These are phyloP conservation scores for Metroxylon sagu DNA, from an alignment of 176 grass and related monocot species.

Conservation along the genomic window DNA sequence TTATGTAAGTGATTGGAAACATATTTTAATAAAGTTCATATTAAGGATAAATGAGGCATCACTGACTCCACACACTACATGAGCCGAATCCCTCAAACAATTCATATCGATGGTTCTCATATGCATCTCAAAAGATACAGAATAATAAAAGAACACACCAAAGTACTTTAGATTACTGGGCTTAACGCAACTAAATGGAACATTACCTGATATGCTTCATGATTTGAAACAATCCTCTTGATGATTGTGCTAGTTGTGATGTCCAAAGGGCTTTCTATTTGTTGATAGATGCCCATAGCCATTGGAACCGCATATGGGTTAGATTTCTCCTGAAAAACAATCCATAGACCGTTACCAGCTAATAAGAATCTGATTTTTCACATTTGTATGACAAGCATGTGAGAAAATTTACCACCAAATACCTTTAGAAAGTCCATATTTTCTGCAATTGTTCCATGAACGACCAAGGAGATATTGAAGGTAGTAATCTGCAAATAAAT, in stretches of 20 bases:
- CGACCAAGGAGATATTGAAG: slow-evolving; percentile 4
- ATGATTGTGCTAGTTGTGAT: slow-evolving; percentile 4
- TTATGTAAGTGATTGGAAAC: too few species aligned
- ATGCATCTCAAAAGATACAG: too few species aligned
- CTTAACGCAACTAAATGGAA: too few species aligned
- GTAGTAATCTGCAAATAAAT: background rate
- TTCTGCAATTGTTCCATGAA: slow-evolving; percentile 4
- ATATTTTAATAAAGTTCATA: too few species aligned
- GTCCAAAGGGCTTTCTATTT: background rate
- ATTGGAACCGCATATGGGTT: slow-evolving; percentile 6
- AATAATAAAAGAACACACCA: too few species aligned
- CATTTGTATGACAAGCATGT: background rate
- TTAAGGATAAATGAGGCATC: too few species aligned
- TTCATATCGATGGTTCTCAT: too few species aligned
- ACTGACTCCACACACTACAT: too few species aligned
- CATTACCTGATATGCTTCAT: slow-evolving; percentile 2
- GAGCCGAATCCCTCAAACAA: too few species aligned
- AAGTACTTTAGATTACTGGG: too few species aligned
- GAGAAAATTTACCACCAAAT: background rate
- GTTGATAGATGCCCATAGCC: background rate
- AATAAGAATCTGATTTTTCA: background rate
- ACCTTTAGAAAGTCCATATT: background rate
- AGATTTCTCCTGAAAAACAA: background rate
- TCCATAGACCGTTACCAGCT: background rate
- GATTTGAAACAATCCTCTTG: slow-evolving; percentile 4